phyloP scores from a whole-genome alignment of 139 green algal genomes.

The Coelastrella sp. region DNA sequence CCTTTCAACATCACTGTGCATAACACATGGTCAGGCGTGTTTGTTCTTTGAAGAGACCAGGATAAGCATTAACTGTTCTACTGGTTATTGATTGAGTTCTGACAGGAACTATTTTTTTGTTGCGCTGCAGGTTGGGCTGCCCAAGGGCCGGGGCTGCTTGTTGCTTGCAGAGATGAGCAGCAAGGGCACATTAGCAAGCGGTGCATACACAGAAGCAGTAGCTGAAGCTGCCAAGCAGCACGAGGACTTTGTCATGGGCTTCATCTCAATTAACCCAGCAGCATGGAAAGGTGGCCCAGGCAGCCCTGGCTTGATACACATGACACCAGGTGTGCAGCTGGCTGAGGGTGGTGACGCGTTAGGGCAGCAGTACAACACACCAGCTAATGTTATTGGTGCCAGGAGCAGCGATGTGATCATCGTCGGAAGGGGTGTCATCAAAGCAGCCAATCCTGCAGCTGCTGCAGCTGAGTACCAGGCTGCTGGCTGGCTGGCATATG shows the following conservation, averaged over 20 bases:
- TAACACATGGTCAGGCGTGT: too few species aligned
- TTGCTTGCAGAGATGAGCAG: conserved; percentile 96
- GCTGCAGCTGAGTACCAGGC: conserved; percentile 87
- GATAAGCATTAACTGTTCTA: too few species aligned
- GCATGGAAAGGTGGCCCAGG: conserved; percentile 75
- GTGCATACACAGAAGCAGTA: conserved; percentile 91
- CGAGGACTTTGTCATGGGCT: conserved; percentile 99
- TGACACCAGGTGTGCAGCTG: conserved; percentile 99
- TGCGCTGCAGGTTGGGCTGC: conserved; percentile 58
- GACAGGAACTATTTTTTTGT: background rate
- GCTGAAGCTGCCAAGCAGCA: conserved; percentile 78
- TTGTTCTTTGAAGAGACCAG: too few species aligned
- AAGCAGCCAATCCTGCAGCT: conserved; percentile 71
- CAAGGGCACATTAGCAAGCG: conserved; percentile 92
- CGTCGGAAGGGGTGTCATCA: conserved; percentile 93
- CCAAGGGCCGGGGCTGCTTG: conserved; percentile 77
- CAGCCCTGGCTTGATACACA: conserved; percentile 92
- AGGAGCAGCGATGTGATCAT: conserved; percentile 98
- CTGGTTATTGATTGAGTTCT: too few species aligned
- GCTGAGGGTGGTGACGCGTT: conserved; percentile 89
- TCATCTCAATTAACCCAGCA: conserved; percentile 93
- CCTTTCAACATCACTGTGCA: too few species aligned
- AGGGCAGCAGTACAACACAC: conserved; percentile 99
- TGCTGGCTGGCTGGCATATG: conserved; percentile 94
- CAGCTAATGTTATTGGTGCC: conserved; percentile 81